These are phyloP conservation scores for Glutinoglossum americanum DNA, from an alignment of 495 filamentous ascomycete species.

Conservation along the genomic window DNA sequence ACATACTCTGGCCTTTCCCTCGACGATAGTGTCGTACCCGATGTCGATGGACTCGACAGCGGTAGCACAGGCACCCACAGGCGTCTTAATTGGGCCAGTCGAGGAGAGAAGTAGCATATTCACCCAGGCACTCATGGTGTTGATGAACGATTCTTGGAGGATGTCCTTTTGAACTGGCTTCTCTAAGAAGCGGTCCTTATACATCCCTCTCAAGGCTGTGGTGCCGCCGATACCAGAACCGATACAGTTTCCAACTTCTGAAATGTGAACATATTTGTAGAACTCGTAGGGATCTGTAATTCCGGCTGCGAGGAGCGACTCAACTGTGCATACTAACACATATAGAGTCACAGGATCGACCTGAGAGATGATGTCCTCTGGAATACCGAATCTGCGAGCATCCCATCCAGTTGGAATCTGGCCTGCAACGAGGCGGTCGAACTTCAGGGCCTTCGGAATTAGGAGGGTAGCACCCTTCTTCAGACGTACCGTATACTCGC, in stretches of 20 bases:
- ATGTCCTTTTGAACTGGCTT: constrained; percentile 99
- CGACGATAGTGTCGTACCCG: constrained; percentile 91
- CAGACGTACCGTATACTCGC: constrained; percentile 81
- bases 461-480: constrained; percentile 86
- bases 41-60: constrained; percentile 94
- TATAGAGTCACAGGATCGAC: constrained; percentile 92
- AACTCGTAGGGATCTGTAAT: constrained; percentile 99
- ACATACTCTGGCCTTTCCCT: constrained; percentile 91
- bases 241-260: constrained; percentile 94
- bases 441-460: constrained; percentile 89
- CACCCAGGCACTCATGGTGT: constrained; percentile 98
- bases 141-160: constrained; percentile 98
- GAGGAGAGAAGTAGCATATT: constrained; percentile 97
- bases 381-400: constrained; percentile 82
- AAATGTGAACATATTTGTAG: constrained; percentile 98
- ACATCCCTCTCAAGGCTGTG: constrained; percentile 83
- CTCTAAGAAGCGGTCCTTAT: constrained; percentile 91
- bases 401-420: constrained; percentile 96
- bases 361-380: constrained; percentile 92
- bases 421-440: constrained; percentile 91
- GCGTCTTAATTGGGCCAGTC: constrained; percentile 95
- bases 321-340: constrained; percentile 80
- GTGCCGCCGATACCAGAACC: constrained; percentile 95
- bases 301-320: constrained; percentile 75
- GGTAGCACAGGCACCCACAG: constrained; percentile 92